Base-by-base conservation (phyloP, 495 filamentous ascomycete genomes). In the Penicillium soppii region DNA sequence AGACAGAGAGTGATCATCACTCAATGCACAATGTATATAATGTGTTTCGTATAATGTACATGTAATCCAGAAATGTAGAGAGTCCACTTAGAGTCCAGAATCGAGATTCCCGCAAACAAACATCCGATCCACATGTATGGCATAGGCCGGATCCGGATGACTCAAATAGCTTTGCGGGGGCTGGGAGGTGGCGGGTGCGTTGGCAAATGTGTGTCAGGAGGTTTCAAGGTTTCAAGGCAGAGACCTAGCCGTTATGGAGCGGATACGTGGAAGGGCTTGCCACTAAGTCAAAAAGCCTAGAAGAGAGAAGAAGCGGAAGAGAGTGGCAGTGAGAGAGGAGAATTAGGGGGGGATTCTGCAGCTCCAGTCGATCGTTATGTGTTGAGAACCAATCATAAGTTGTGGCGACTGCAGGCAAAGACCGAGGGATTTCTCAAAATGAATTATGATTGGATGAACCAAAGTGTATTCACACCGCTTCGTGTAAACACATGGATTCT, bases 161-260 rank as follows among this genome's bases (percentile, higher is more conserved):
- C 16, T 25, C 10, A 17, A 19, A 43, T 42, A 17, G 17, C n/a
- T 32, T 30, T 45, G 45, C 45, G 45, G 45, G 45, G 43, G n/a
- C 43, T 45, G 43, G 42, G 17, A 19, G 19, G 35, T 37, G 35
- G 43, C 27, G 26, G 35, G 35, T 39, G 45, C 17, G 45, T 39
- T 47, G 45, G 45, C 45, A 47, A 36, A 43, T 43, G 45, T 47
- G 45, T 47, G 45, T 47, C 45, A 47, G 45, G 45, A 47, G 46
- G 46, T 49, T 39, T 40, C 8, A 32, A 32, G 29, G 29, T 49
- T 39, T 47, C 30, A 16, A 36, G 44, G 44, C 44, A 36, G 19
- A 47, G 22, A 36, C 29, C n/a, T n/a, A n/a, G 25, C 30, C 43
- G 43, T 46, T 46, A 27, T 25, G 29, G n/a, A n/a, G n/a, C n/a